These are phyloP conservation scores for Xylariaceae sp. DNA, from an alignment of 2,329 filamentous ascomycete genomes.

Conservation along the genomic window DNA sequence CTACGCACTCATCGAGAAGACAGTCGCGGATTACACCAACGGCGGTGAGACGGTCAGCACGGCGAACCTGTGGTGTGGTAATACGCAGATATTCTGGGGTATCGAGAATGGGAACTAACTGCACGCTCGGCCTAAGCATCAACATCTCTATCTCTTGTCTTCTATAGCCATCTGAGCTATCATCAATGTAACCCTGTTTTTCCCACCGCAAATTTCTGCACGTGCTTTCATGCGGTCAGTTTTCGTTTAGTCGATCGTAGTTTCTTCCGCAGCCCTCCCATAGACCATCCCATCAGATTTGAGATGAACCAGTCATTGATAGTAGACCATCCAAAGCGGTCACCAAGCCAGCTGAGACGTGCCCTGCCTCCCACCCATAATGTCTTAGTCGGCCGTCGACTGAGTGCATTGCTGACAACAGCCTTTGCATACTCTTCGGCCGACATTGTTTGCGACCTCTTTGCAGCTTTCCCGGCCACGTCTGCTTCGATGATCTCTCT, in stretches of 20 bases:
- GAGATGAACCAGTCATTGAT: conserved; percentile 24
- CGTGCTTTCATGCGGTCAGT: too few species aligned
- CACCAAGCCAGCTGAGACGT: conserved; percentile 15
- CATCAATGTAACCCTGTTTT: too few species aligned
- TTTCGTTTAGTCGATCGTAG: neutral
- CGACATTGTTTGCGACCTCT: conserved; percentile 12
- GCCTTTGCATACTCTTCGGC: conserved; percentile 20
- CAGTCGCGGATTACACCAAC: neutral
- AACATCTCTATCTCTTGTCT: too few species aligned
- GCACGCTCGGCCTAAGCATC: too few species aligned
- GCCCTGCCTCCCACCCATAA: conserved; percentile 26
- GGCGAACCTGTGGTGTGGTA: too few species aligned
- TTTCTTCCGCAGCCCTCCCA: conserved; percentile 2
- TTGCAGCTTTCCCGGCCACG: conserved; percentile 19
- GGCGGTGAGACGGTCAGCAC: neutral
- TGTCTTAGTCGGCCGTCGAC: conserved; percentile 13
- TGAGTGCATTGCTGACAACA: conserved; percentile 25
- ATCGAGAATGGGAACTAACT: too few species aligned
- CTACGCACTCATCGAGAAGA: neutral
- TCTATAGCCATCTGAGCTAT: too few species aligned
- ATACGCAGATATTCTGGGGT: too few species aligned
- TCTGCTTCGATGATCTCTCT: conserved; percentile 22
- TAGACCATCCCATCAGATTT: conserved; percentile 19
- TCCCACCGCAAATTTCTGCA: neutral
- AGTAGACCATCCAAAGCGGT: conserved; percentile 15